Conservation (phyloP, 2,329 filamentous ascomycete genomes). For the Torrubiellomyces zombiae region DNA sequence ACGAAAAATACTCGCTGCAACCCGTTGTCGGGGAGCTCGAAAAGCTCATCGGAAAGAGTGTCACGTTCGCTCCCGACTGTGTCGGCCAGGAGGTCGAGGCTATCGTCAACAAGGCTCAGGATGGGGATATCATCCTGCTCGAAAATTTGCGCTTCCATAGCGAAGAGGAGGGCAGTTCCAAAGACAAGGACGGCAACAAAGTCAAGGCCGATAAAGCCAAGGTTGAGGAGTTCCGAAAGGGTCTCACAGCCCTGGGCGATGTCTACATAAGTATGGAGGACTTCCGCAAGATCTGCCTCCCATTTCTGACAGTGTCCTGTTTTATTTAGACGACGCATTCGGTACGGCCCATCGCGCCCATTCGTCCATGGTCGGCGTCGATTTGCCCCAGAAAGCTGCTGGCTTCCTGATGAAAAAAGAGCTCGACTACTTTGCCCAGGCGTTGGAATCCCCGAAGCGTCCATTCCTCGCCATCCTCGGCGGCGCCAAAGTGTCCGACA, state of each 20-base stretch:
- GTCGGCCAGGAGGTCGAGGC: constrained; percentile 84
- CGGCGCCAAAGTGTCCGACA: constrained; percentile 96
- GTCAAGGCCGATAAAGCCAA: constrained; percentile 90
- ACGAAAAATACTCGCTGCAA: constrained; percentile 87
- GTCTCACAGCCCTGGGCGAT: constrained; percentile 83
- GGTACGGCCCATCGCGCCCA: constrained; percentile 96
- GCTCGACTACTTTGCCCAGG: constrained; percentile 97
- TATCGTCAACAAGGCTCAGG: constrained; percentile 65
- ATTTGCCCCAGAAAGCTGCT: constrained; percentile 90
- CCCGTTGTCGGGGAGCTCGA: constrained; percentile 83
- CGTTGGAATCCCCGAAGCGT: constrained; percentile 78
- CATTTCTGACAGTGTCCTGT: neutral
- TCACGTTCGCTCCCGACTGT: constrained; percentile 79
- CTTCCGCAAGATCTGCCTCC: neutral
- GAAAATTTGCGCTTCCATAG: constrained; percentile 98
- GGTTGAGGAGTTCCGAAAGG: constrained; percentile 88
- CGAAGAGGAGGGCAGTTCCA: constrained; percentile 93
- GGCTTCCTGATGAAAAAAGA: constrained; percentile 99
- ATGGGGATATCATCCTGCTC: constrained; percentile 73
- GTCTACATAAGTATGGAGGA: constrained; percentile 74
- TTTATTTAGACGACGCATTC: constrained; percentile 71
- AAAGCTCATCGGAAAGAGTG: constrained; percentile 70
- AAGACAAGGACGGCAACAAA: constrained; percentile 92
- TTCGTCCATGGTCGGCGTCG: constrained; percentile 96
- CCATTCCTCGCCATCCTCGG: constrained; percentile 98